Conservation (phyloP, 139 green algal genomes). For the Pycnococcus provasolii region DNA sequence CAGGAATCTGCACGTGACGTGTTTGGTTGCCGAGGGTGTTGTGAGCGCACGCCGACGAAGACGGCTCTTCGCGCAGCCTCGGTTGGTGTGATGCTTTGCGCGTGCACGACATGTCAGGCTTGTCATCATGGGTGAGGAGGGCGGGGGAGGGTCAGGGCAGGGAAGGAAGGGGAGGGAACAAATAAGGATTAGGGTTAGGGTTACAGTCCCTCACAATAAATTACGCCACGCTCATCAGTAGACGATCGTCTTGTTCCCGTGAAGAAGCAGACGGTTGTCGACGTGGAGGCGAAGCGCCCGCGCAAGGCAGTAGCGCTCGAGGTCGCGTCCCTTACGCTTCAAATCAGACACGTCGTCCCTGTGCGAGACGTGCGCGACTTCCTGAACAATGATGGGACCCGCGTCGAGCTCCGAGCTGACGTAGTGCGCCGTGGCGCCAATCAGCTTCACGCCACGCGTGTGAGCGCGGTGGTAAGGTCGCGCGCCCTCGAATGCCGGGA, state of each 20-base stretch:
- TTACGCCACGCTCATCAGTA: background rate
- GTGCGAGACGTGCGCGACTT: constrained; percentile 59
- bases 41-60: too few relatives aligned
- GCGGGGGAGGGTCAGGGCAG: too few relatives aligned
- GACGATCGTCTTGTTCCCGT: constrained; percentile 1
- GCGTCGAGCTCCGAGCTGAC: constrained; percentile 51
- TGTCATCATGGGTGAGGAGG: too few relatives aligned
- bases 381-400: constrained; percentile 55
- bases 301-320: background rate
- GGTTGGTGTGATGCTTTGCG: too few relatives aligned
- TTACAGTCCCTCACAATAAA: too few relatives aligned
- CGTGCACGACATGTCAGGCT: too few relatives aligned
- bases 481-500: constrained; percentile 65
- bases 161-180: too few relatives aligned
- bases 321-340: background rate
- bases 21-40: too few relatives aligned
- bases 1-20: too few relatives aligned
- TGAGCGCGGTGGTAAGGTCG: constrained; percentile 45
- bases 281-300: background rate
- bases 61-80: too few relatives aligned
- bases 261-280: background rate
- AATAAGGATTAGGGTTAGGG: too few relatives aligned
- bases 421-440: constrained; percentile 70
- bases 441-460: constrained; percentile 65
- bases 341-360: background rate